Conservation (phyloP, 768 basidiomycete species). For the Pholiota molesta region DNA sequence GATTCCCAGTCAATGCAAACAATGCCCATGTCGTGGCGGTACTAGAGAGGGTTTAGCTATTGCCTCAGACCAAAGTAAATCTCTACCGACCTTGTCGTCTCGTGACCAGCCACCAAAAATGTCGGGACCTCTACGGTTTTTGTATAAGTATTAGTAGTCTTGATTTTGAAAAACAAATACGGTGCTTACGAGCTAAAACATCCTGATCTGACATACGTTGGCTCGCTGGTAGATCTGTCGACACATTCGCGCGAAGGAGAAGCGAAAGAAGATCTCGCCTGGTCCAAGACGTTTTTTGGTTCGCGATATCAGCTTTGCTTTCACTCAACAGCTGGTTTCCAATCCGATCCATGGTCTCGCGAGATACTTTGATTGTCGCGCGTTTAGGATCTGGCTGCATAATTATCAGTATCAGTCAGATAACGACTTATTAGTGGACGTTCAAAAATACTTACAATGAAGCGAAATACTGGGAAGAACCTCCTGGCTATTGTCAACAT, state of each 20-base stretch:
- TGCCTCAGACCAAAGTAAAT: neutral
- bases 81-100: constrained; percentile 49
- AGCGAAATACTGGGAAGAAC: constrained; percentile 38
- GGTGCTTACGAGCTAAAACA: constrained; percentile 52
- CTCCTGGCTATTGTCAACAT: constrained; percentile 34
- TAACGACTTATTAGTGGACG: neutral
- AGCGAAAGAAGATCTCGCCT: constrained; percentile 63
- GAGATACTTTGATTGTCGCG: constrained; percentile 30
- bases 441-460: constrained; percentile 34
- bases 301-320: constrained; percentile 44
- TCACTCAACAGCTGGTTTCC: constrained; percentile 49
- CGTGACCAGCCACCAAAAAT: constrained; percentile 62
- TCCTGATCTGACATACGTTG: constrained; percentile 66
- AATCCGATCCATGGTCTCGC: constrained; percentile 49
- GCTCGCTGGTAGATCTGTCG: constrained; percentile 54
- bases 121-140: constrained; percentile 56
- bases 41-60: constrained; percentile 22
- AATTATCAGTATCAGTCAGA: no score
- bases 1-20: constrained; percentile 52
- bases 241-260: constrained; percentile 66
- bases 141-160: neutral
- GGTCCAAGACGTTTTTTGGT: constrained; percentile 26
- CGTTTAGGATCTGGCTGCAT: constrained; percentile 36
- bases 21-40: constrained; percentile 61
- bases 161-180: neutral